Evolutionary conservation across 2,329 filamentous ascomycete species (phyloP).

Genomic region (Pseudonectria foliicola): DNA sequence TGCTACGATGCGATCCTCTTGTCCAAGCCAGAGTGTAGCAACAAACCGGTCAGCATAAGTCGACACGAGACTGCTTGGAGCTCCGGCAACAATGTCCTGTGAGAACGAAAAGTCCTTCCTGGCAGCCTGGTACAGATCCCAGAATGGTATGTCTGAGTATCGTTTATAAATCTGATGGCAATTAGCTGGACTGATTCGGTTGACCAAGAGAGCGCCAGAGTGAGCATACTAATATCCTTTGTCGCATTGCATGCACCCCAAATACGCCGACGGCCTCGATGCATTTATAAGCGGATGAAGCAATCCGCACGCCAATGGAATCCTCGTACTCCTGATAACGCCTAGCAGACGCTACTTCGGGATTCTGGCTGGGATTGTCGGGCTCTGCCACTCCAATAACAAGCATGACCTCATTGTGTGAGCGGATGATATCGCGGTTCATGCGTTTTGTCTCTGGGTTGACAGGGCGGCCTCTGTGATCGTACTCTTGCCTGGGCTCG

Average conservation of each 20-base stretch:
- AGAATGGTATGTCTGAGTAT: conserved; percentile 43
- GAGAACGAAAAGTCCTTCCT: conserved; percentile 24
- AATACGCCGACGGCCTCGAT: conserved; percentile 40
- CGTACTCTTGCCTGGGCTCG: conserved; percentile 42
- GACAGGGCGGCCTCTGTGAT: conserved; percentile 47
- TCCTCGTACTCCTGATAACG: conserved; percentile 43
- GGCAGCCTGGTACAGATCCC: conserved; percentile 30
- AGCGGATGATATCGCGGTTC: conserved; percentile 50
- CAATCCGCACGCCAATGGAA: conserved; percentile 34
- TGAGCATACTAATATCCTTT: conserved; percentile 43
- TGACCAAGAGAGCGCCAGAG: background rate
- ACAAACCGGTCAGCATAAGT: conserved; percentile 23
- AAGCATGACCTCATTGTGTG: conserved; percentile 58
- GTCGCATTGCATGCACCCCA: conserved; percentile 45
- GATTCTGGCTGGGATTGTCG: conserved; percentile 36
- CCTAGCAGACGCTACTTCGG: conserved; percentile 33
- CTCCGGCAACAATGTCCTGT: conserved; percentile 27
- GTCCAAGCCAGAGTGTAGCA: conserved; percentile 17
- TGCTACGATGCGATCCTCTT: conserved; percentile 14
- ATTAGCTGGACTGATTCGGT: conserved; percentile 6
- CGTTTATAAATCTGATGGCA: conserved; percentile 41
- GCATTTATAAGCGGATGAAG: conserved; percentile 25
- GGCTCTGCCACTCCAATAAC: conserved; percentile 56
- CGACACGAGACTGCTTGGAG: conserved; percentile 22
- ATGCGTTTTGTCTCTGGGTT: conserved; percentile 48